Evolutionary conservation across 768 basidiomycete species (phyloP).

Genomic region (Boletus barrowsii): DNA sequence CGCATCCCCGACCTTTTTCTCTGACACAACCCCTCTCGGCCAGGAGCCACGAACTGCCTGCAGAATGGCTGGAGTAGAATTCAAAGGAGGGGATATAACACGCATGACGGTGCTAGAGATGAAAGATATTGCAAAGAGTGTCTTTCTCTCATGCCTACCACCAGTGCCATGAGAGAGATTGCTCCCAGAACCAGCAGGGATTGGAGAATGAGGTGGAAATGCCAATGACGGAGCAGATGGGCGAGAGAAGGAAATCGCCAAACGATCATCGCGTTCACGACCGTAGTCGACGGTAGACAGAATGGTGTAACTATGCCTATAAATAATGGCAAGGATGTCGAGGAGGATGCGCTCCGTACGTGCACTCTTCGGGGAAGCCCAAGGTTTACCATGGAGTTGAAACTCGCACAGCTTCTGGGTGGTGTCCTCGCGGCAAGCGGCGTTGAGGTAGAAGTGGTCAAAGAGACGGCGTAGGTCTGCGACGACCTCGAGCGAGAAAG

Average conservation of each 20-base stretch:
- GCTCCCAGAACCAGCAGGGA: slow-evolving; percentile 38
- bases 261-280: slow-evolving; percentile 68
- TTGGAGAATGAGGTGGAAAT: slow-evolving; percentile 37
- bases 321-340: slow-evolving; percentile 60
- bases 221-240: slow-evolving; percentile 36
- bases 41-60: slow-evolving; percentile 74
- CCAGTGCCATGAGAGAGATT: slow-evolving; percentile 36
- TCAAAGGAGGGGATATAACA: slow-evolving; percentile 73
- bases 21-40: slow-evolving; percentile 76
- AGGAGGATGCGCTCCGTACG: slow-evolving; percentile 66
- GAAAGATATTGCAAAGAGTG: slow-evolving; percentile 74
- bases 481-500: slow-evolving; percentile 56
- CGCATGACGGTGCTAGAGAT: slow-evolving; percentile 63
- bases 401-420: slow-evolving; percentile 64
- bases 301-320: slow-evolving; percentile 60
- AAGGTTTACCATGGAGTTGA: slow-evolving; percentile 65
- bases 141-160: slow-evolving; percentile 33
- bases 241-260: slow-evolving; percentile 69
- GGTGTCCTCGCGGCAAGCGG: slow-evolving; percentile 52
- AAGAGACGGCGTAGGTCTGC: slow-evolving; percentile 54
- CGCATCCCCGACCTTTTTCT: slow-evolving; percentile 70
- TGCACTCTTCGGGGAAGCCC: slow-evolving; percentile 65
- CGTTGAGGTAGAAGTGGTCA: slow-evolving; percentile 42
- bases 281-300: slow-evolving; percentile 76
- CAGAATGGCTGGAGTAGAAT: slow-evolving; percentile 76